Percentiles rank a stretch among this genome's conserved stretches.
These are phyloP conservation scores for Haplosporangium sp. DNA, from an alignment of 371 early-diverging fungal genomes.

Conservation along the genomic window DNA sequence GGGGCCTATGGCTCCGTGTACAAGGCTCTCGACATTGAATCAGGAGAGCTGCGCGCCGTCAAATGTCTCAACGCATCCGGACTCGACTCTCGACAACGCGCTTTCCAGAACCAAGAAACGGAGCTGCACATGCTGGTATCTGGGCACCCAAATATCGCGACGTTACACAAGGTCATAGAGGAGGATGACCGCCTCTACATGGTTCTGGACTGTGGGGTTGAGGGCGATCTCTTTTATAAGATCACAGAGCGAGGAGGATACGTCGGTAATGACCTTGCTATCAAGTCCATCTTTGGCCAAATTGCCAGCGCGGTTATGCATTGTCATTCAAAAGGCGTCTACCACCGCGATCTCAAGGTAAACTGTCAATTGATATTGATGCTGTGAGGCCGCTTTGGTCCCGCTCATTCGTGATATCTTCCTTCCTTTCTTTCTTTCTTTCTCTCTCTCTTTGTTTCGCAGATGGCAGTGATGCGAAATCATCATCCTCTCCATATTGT, in stretches of 20 bases:
- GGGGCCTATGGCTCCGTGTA: slow-evolving; percentile 83
- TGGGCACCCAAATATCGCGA: slow-evolving; percentile 80
- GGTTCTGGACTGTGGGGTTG: slow-evolving; percentile 76
- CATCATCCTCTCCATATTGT: too few species aligned
- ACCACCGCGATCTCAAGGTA: slow-evolving; percentile 83
- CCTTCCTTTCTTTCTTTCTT: slow-evolving; percentile 1
- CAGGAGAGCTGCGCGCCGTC: slow-evolving; percentile 64
- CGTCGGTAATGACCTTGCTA: slow-evolving; percentile 61
- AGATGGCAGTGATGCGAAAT: not conserved
- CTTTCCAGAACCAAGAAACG: slow-evolving; percentile 79
- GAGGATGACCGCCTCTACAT: slow-evolving; percentile 75
- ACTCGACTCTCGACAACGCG: slow-evolving; percentile 66
- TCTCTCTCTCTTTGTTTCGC: not conserved
- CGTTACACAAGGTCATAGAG: slow-evolving; percentile 78
- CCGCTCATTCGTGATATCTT: not conserved
- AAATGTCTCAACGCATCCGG: slow-evolving; percentile 74
- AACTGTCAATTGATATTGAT: slow-evolving; percentile 1
- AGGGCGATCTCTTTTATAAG: slow-evolving; percentile 76
- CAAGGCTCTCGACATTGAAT: slow-evolving; percentile 58
- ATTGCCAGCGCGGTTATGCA: slow-evolving; percentile 67
- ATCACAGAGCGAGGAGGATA: slow-evolving; percentile 69
- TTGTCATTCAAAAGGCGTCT: slow-evolving; percentile 68
- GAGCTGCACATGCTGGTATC: slow-evolving; percentile 73
- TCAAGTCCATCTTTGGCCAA: slow-evolving; percentile 68
- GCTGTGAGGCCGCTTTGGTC: too few species aligned